Evolutionary conservation across 177 flowering plant genomes (phyloP).

Genomic region (Vitis hybrid): DNA sequence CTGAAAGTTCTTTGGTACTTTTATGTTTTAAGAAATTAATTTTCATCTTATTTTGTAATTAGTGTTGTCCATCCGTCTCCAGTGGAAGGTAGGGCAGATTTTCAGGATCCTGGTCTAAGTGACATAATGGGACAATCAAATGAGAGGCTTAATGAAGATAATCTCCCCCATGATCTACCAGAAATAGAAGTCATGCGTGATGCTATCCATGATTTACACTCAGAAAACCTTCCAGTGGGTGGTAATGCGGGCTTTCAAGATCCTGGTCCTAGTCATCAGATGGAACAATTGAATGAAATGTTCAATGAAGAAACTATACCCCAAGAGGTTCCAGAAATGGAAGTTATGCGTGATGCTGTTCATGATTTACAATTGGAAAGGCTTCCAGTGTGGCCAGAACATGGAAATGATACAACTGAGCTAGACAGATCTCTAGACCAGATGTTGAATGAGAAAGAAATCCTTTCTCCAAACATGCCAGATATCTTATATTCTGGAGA

Average conservation of each 20-base stretch:
- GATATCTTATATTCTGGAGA: slow-evolving; percentile 32
- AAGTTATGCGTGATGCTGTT: slow-evolving; percentile 45
- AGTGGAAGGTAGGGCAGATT: slow-evolving; percentile 1
- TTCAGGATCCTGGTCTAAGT: slow-evolving; percentile 23
- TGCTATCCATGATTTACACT: slow-evolving; percentile 24
- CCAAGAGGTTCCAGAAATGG: slow-evolving; percentile 37
- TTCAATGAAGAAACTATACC: slow-evolving; percentile 17
- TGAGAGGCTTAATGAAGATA: slow-evolving; percentile 18
- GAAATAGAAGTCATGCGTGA: slow-evolving; percentile 61
- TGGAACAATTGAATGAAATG: slow-evolving; percentile 14
- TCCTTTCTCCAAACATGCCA: slow-evolving; percentile 35
- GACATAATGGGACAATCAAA: slow-evolving; percentile 15
- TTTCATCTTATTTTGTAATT: slow-evolving; percentile 7
- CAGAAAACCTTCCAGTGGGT: slow-evolving; percentile 17
- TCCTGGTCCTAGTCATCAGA: slow-evolving; percentile 23
- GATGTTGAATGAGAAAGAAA: slow-evolving; percentile 34
- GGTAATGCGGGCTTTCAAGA: slow-evolving; percentile 5
- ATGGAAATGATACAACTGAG: slow-evolving; percentile 15
- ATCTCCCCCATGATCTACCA: slow-evolving; percentile 25
- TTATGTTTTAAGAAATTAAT: not conserved
- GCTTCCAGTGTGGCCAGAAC: slow-evolving; percentile 26
- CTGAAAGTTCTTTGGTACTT: not conserved
- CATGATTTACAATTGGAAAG: slow-evolving; percentile 20
- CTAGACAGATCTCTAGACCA: slow-evolving; percentile 21
- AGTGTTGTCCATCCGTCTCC: slow-evolving; percentile 31